Evolutionary conservation across 202 grass and related monocot genomes (phyloP).

Genomic region (Digitaria exilis): DNA sequence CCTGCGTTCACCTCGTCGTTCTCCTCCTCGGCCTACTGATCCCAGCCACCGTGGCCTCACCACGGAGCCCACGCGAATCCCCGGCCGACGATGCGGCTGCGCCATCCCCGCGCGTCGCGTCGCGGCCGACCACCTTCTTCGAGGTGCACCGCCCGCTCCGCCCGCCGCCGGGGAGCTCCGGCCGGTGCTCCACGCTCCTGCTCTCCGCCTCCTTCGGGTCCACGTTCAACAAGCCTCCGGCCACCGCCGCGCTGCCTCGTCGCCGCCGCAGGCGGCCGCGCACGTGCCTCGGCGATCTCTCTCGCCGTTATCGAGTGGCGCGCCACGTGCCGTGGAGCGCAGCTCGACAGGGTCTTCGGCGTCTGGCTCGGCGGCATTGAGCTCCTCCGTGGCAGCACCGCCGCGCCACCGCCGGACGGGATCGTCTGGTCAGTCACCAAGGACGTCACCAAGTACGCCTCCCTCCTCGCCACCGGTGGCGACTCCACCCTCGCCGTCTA

Average conservation of each 20-base stretch:
- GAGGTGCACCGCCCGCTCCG: conserved; percentile 20
- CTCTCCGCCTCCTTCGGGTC: conserved; percentile 46
- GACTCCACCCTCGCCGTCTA: conserved; percentile 44
- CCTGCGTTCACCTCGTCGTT: neutral
- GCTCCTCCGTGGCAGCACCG: conserved; percentile 54
- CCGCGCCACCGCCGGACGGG: conserved; percentile 43
- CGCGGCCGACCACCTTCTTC: neutral
- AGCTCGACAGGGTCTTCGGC: conserved; percentile 57
- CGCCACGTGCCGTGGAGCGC: conserved; percentile 38
- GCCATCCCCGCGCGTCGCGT: too few species aligned
- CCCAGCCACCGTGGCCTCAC: conserved; percentile 25
- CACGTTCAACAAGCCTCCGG: conserved; percentile 43
- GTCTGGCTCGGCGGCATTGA: conserved; percentile 59
- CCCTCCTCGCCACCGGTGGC: conserved; percentile 47
- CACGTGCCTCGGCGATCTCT: conserved; percentile 31
- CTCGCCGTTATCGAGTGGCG: conserved; percentile 50
- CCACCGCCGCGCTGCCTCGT: conserved; percentile 39
- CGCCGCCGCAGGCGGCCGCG: neutral
- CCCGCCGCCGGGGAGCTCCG: conserved; percentile 32
- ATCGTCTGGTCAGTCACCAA: conserved; percentile 70
- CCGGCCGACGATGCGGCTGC: too few species aligned
- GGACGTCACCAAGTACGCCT: conserved; percentile 75
- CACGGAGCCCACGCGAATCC: conserved; percentile 35
- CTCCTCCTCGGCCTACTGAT: conserved; percentile 8
- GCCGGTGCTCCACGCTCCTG: conserved; percentile 47